Conservation (phyloP, 805 yeast species). For the Phaffomyces antillensis region DNA sequence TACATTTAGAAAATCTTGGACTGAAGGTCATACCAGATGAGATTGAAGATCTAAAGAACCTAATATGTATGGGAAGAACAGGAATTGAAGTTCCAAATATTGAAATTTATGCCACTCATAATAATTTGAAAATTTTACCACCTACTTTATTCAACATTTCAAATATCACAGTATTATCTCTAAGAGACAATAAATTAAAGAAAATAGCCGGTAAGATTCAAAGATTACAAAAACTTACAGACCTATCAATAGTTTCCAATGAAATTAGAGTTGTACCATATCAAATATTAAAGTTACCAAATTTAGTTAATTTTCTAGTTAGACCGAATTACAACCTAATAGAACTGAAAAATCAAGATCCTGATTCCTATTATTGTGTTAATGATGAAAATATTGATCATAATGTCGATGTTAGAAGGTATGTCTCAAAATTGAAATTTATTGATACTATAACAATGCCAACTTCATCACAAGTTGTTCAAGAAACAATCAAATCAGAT, state of each 20-base stretch:
- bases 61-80: conserved; percentile 36
- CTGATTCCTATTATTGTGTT: conserved; percentile 16
- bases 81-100: conserved; percentile 30
- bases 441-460: conserved; percentile 4
- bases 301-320: conserved; percentile 39
- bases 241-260: conserved; percentile 46
- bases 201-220: conserved; percentile 42
- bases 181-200: conserved; percentile 43
- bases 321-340: conserved; percentile 44
- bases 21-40: conserved; percentile 49
- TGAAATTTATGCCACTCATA: conserved; percentile 46
- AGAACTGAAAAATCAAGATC: conserved; percentile 17
- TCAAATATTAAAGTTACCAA: conserved; percentile 40
- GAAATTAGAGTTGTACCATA: conserved; percentile 45
- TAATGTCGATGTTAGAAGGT: conserved; percentile 17
- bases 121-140: conserved; percentile 39
- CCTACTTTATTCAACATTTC: conserved; percentile 44
- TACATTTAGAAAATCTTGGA: conserved; percentile 41
- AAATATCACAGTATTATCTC: conserved; percentile 42
- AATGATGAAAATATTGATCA: conserved; percentile 13
- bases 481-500: conserved; percentile 7
- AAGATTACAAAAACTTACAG: conserved; percentile 35
- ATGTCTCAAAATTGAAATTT: conserved; percentile 22
- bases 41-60: conserved; percentile 46
- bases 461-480: neutral